These are phyloP conservation scores for Argentina anserina DNA, from an alignment of 306 rosid genomes.

Conservation along the genomic window DNA sequence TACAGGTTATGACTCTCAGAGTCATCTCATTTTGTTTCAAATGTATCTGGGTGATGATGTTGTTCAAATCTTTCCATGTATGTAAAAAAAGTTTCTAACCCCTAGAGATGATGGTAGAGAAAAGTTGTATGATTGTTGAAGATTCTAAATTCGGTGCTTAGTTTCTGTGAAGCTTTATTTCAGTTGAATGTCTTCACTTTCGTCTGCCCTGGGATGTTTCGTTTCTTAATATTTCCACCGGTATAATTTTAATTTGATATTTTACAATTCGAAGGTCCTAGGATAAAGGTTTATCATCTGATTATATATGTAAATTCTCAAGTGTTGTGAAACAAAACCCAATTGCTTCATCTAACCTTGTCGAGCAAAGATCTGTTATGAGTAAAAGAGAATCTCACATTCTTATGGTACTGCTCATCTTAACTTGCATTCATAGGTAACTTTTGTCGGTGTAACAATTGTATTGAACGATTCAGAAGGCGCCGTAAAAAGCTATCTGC, in stretches of 20 bases:
- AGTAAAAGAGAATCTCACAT: background rate
- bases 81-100: conserved; percentile 45
- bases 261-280: background rate
- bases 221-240: background rate
- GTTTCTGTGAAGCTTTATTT: conserved; percentile 14
- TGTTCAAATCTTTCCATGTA: conserved; percentile 30
- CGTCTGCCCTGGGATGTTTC: background rate
- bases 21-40: background rate
- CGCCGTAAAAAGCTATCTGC: background rate
- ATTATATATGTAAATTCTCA: background rate
- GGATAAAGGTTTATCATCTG: background rate
- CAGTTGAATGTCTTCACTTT: background rate
- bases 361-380: background rate
- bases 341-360: no score
- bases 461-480: background rate
- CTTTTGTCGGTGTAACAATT: background rate
- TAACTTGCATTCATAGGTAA: no score
- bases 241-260: background rate
- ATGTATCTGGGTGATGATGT: conserved; percentile 20
- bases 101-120: conserved; percentile 37
- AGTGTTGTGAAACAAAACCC: background rate
- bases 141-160: conserved; percentile 13
- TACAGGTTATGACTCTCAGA: background rate
- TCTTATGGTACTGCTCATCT: no score
- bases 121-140: conserved; percentile 27